phyloP scores from a whole-genome alignment of 1,284 basidiomycete species.

The Paramarasmius palmivorus region DNA sequence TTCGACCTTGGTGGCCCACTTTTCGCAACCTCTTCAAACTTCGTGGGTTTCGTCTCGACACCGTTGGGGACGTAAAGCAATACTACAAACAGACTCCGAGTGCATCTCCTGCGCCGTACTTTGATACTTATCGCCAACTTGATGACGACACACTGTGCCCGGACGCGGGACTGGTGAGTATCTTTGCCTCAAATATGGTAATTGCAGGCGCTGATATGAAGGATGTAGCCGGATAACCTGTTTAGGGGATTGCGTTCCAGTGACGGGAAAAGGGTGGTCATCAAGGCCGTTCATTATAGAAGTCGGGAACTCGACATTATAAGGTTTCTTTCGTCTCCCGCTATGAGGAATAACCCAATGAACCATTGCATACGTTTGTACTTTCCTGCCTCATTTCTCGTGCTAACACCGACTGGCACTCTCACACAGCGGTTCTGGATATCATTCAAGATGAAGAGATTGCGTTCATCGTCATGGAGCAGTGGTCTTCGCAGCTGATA shows the following conservation, averaged over 20 bases:
- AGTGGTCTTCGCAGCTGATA: slow-evolving; percentile 69
- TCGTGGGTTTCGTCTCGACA: slow-evolving; percentile 65
- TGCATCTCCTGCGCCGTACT: slow-evolving; percentile 22
- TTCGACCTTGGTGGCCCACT: slow-evolving; percentile 59
- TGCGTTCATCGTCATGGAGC: slow-evolving; percentile 75
- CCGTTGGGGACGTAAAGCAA: slow-evolving; percentile 60
- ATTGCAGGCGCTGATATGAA: slow-evolving; percentile 11
- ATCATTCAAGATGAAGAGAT: slow-evolving; percentile 58
- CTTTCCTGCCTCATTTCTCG: slow-evolving; percentile 1
- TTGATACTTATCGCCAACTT: slow-evolving; percentile 27
- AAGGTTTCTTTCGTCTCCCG: slow-evolving; percentile 50
- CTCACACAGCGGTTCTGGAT: slow-evolving; percentile 58
- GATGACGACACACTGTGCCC: slow-evolving; percentile 65
- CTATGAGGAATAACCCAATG: slow-evolving; percentile 56
- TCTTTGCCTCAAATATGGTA: background rate
- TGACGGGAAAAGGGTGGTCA: slow-evolving; percentile 55
- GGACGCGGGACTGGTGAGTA: slow-evolving; percentile 66
- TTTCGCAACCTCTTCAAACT: slow-evolving; percentile 49
- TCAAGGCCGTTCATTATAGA: slow-evolving; percentile 64
- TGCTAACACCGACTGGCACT: slow-evolving; percentile 3
- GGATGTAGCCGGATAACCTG: slow-evolving; percentile 61
- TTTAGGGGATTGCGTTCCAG: slow-evolving; percentile 60
- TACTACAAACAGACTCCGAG: slow-evolving; percentile 46
- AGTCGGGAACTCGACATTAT: slow-evolving; percentile 66
- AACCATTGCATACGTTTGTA: slow-evolving; percentile 76